Base-by-base conservation (phyloP, 2,329 filamentous ascomycete genomes). In the Dryadomyces quercus-mongolicae region DNA sequence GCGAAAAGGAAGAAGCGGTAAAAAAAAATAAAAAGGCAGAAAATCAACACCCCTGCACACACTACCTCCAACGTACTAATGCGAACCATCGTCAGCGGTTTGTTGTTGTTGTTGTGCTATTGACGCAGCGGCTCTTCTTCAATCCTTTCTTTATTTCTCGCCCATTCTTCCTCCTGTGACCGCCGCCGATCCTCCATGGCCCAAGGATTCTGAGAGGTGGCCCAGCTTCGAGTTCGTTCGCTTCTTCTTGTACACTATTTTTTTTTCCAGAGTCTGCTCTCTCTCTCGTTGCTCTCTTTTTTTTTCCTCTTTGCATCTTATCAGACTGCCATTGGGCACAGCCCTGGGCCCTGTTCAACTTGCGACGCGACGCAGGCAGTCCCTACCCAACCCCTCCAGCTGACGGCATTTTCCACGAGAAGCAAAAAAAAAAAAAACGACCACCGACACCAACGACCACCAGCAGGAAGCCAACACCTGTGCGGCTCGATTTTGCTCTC, bases 161-260 rank as follows among this genome's bases (percentile, higher is more conserved):
- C 42, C 42, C 42, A n/a, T 46, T 46, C 15, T 25, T 46, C 44
- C 20, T 22, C 21, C 20, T 16, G 12, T 20, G 13, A 45, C 18
- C 21, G 21, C 45, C 15, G 15, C 25, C 9, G 21, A 31, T 34
- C 9, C 12, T 10, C 12, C 4, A 31, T 44, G 15, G 16, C 18
- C 10, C n/a, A 18, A 46, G 44, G 20, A 3, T 22, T 46, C n/a
- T 18, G 44, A 21, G 3, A 13, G 18, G 12, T 44, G 13, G 16
- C 8, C 22, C 36, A 40, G 15, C 36, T 40, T 8, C 4, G 25
- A 31, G 36, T 40, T 12, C 36, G 15, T 40, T 45, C n/a, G 12
- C 16, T 45, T 34, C 51, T 48, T 53, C 43, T 52, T 52, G 51
- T 52, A 46, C 43, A 38, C 42, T 52, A 25, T 15, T 52, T 52